Evolutionary conservation across 2,329 filamentous ascomycete genomes (phyloP), one percentile per base, ranked within the genome.

Genomic region (Trichoderma sp.): DNA sequence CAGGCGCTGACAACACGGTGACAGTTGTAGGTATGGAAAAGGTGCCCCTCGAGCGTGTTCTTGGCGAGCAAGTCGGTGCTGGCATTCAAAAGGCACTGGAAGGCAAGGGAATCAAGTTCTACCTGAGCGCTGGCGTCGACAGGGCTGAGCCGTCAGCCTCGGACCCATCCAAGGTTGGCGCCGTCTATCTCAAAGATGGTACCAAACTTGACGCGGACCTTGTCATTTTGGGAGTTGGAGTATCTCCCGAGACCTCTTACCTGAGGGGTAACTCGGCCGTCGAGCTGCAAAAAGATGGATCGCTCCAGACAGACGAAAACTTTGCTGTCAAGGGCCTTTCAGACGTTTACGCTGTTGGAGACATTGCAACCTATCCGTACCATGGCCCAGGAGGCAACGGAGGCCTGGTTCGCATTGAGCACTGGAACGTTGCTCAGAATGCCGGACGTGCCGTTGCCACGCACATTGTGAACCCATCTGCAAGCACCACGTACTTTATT

Each of bases 391-490:
- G 92, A 29, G 91, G 93, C 31, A 86, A 91, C 19, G 93, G 92
- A 71, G 85, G 85, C 56, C 85, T 86, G 21, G 88, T 91, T 0
- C 91, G 96, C 72, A 97, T 98, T 77, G 96, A 99, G 84, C 96
- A 99, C 79, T 99, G 96, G 96, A 95, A 97, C 80, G 96, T 99
- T 3, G 96, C 96, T 5, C 96, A 98, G 77, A 97, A 98, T 76
- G 86, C 92, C 1, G 96, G 96, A 3, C 92, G 95, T 55, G 86
- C 87, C 29, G 95, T 91, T 1, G 96, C 94, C 1, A 85, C 85
- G 64, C 88, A 92, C 74, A 97, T 99, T 76, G 86, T 89, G 73
- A 84, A 91, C 75, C 87, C 91, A 0, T 80, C 85, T 16, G 14
- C 68, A 8, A 79, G 85, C 57, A 84, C 89, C 0, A 89, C 92